A percentile compares a stretch with the other conserved stretches of the same genome.
Conservation (phyloP, 371 early-diverging fungal species). For the Chytridium lagenaria region DNA sequence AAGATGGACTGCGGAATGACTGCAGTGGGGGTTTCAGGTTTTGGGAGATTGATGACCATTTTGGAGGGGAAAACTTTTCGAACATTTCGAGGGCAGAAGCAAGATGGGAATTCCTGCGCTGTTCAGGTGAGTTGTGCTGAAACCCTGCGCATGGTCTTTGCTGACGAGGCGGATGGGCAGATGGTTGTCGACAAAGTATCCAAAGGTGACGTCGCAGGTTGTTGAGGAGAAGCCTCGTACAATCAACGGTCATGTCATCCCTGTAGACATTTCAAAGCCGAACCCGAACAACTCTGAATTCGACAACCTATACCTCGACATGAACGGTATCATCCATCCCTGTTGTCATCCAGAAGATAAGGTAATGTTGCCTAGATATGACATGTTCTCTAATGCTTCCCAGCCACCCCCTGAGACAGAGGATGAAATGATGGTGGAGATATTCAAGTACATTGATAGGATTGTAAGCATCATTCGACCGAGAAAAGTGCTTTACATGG, state of each 20-base stretch:
- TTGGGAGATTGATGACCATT: neutral
- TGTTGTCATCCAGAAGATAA: conserved; percentile 96
- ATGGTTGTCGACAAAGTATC: conserved; percentile 96
- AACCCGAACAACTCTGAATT: conserved; percentile 94
- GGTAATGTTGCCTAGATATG: conserved; percentile 36
- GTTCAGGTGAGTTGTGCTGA: conserved; percentile 39
- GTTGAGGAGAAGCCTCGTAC: conserved; percentile 75
- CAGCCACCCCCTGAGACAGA: conserved; percentile 90
- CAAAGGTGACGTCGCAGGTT: conserved; percentile 81
- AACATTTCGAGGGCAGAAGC: neutral
- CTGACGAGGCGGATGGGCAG: too few species aligned
- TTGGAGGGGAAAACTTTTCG: neutral
- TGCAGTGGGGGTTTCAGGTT: neutral
- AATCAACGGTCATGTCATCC: conserved; percentile 75
- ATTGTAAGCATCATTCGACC: conserved; percentile 93
- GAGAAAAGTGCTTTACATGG: conserved; percentile 94
- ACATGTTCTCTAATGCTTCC: neutral
- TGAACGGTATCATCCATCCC: conserved; percentile 99
- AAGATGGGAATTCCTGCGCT: conserved; percentile 50
- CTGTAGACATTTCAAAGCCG: conserved; percentile 86
- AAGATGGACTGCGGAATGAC: neutral
- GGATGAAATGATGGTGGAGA: conserved; percentile 93
- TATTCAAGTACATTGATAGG: conserved; percentile 95
- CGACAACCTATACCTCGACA: conserved; percentile 98
- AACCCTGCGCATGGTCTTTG: too few species aligned